Base-by-base conservation (phyloP, 306 rosid genomes). In the Pyrus pyrifolia region DNA sequence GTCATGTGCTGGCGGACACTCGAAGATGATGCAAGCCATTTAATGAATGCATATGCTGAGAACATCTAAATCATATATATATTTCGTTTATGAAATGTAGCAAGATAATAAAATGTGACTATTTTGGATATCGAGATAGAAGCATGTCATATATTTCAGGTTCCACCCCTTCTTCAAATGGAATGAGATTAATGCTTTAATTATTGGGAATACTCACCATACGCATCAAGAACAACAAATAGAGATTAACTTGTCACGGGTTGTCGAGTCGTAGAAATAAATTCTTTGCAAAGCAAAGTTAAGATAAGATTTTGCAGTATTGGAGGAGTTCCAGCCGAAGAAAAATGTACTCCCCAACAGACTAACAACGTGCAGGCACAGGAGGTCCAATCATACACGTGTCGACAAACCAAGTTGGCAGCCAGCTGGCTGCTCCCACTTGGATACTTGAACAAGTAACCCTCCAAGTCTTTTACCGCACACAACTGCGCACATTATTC, bases 361-460 rank as follows among this genome's bases (percentile, higher is more conserved):
- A 59, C 38, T 30, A 51, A 15, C 55, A 15, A 51, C 21, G 68
- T 71, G 67, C 70, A 73, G 76, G 23, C 72, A 72, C 40, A 5
- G 81, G 62, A 42, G 58, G 66, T 69, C 66, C 13, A 67, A 38
- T 45, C 55, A 40, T 60, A 78, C 89, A 85, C 90, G 90, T 88
- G 90, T 84, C 87, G 17, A 66, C 68, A 62, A 11, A 79, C 15
- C 65, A 80, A 80, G 85, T 60, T 81, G 89, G 80, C 68, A 40
- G 85, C 81, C 89, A 88, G 88, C 87, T 88, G 84, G 81, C 27
- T 11, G 66, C 86, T 58, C 84, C 78, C 78, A 75, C 83, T 74
- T 73, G 80, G 82, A 84, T 70, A 63, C 78, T 78, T 72, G 68
- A 68, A 80, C 83, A 78, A 84, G 84, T 70, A 75, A 86, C 35